Evolutionary conservation across 192 early-diverging fungal species (phyloP).

Genomic region (Gonapodya prolifera): DNA sequence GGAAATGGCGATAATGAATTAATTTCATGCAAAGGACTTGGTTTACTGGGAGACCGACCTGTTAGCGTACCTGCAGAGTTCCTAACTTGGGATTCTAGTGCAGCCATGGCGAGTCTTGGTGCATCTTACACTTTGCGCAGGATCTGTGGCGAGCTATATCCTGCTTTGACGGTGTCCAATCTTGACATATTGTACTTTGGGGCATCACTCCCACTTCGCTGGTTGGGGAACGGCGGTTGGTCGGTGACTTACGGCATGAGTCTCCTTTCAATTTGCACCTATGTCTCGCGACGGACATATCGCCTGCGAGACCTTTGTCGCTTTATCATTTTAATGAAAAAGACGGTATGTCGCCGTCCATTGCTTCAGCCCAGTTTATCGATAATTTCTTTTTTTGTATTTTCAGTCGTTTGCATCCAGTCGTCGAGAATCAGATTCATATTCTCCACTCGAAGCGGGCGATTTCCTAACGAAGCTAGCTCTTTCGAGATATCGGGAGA

Average conservation of each 20-base stretch:
- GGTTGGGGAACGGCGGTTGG: not conserved
- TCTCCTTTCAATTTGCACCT: not conserved
- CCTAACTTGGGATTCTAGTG: not conserved
- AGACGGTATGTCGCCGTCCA: not conserved
- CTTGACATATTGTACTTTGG: not conserved
- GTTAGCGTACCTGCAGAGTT: not conserved
- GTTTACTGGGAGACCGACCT: not conserved
- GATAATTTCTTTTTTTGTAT: too few species aligned
- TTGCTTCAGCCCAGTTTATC: too few species aligned
- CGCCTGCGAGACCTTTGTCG: not conserved
- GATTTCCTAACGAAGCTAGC: not conserved
- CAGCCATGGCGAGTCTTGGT: not conserved
- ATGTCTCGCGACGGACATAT: not conserved
- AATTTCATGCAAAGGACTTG: not conserved
- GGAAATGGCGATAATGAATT: too few species aligned
- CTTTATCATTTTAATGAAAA: not conserved
- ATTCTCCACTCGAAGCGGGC: too few species aligned
- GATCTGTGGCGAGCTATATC: not conserved
- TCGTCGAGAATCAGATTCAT: not conserved
- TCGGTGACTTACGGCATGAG: not conserved
- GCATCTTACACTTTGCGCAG: not conserved
- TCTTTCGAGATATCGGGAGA: slow-evolving; percentile 5
- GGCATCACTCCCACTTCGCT: not conserved
- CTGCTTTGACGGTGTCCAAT: too few species aligned
- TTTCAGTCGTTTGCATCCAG: not conserved